Evolutionary conservation across 441 rosid species (phyloP), one percentile per base, ranked within the genome.

Genomic region (Erodium texanum): DNA sequence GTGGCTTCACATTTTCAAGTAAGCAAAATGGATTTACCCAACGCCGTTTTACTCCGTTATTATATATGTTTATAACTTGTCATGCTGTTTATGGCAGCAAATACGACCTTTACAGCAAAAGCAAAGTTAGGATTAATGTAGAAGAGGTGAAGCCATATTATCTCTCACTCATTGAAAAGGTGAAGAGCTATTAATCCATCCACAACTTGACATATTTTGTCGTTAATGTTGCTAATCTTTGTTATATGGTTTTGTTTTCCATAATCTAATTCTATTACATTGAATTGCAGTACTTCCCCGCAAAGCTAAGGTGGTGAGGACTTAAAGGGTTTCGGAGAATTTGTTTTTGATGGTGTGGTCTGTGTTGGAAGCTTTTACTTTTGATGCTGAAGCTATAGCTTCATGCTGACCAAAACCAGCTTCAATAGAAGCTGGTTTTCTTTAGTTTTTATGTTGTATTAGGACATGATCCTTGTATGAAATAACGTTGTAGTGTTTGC

Each of bases 1-100:
- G 78, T 93, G 99, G 99, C 96, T 93, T 27, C 74, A 86, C 24
- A 68, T 86, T 71, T 93, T 93, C 87, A 87, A 84, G 98, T 91
- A 86, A 76, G 48, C 15, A 52, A 52, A 52, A 6, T 29, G 34
- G 0, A 2, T 27, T 27, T 29, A 5, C 15, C 63, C 8, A 5
- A 32, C 24, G 18, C n/a, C n/a, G n/a, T n/a, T n/a, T n/a, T n/a
- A n/a, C n/a, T n/a, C n/a, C n/a, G n/a, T n/a, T n/a, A n/a, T 29
- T 29, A 2, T 29, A 29, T 29, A 29, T 29, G 34, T 29, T 29
- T 5, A 0, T 29, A 29, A 29, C 34, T 29, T 29, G 6, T 29
- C 6, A 29, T 29, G 20, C 22, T 22, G 4, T 1, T 69, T 61
- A 45, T 36, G 81, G 81, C 80, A 88, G 96, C 87, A 90, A 90